phyloP scores from a whole-genome alignment of 2,329 filamentous ascomycete genomes.

The Xylaria sp. region DNA sequence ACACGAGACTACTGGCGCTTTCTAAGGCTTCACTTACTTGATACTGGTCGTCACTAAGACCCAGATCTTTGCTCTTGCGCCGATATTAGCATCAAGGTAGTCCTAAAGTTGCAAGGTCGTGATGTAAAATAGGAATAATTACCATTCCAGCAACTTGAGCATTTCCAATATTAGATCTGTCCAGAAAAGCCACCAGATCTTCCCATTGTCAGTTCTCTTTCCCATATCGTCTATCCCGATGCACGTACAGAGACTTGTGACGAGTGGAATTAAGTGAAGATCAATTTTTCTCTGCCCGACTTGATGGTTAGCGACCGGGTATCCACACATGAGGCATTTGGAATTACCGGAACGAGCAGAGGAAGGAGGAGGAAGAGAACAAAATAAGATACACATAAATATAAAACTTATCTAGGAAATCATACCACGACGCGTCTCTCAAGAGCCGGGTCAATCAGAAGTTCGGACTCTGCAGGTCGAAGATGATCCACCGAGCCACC shows the following conservation, averaged over 20 bases:
- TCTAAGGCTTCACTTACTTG: slow-evolving; percentile 46
- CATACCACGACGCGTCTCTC: slow-evolving; percentile 37
- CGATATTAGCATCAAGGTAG: slow-evolving; percentile 11
- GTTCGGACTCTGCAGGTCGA: slow-evolving; percentile 10
- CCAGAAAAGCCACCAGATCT: slow-evolving; percentile 54
- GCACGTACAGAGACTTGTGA: slow-evolving; percentile 35
- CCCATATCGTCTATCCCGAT: background rate
- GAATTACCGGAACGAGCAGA: background rate
- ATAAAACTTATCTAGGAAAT: background rate
- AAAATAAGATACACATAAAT: background rate
- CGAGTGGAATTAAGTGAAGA: slow-evolving; percentile 32
- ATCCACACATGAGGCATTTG: background rate
- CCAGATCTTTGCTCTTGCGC: slow-evolving; percentile 48
- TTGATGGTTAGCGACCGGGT: background rate
- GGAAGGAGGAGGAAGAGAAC: background rate
- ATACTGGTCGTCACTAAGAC: slow-evolving; percentile 53
- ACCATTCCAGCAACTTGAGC: slow-evolving; percentile 53
- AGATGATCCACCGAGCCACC: slow-evolving; percentile 18
- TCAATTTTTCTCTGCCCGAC: slow-evolving; percentile 35
- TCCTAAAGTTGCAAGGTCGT: background rate
- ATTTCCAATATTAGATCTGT: slow-evolving; percentile 56
- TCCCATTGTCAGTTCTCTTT: slow-evolving; percentile 8
- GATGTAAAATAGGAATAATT: slow-evolving; percentile 8
- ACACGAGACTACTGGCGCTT: background rate
- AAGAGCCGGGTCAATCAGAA: slow-evolving; percentile 30